phyloP scores from a whole-genome alignment of 2,329 filamentous ascomycete genomes.

The Hypoxylon rubiginosum region DNA sequence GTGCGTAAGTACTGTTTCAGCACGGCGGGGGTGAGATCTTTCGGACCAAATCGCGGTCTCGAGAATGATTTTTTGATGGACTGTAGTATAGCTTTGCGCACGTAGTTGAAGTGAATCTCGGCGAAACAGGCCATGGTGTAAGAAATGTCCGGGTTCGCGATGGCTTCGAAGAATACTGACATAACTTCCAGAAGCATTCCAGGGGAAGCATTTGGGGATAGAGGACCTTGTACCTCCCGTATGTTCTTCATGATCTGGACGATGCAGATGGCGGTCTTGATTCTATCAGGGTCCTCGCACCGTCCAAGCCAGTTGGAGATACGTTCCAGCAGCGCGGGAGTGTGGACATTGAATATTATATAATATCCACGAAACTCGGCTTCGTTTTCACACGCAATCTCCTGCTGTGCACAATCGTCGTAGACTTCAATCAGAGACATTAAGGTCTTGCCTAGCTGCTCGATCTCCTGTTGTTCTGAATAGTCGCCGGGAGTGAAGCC shows the following conservation, averaged over 20 bases:
- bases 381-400: conserved; percentile 71
- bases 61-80: conserved; percentile 68
- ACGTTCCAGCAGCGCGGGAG: conserved; percentile 69
- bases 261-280: conserved; percentile 73
- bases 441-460: conserved; percentile 75
- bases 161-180: conserved; percentile 70
- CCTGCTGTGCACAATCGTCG: conserved; percentile 72
- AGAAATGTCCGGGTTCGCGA: conserved; percentile 68
- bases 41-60: conserved; percentile 68
- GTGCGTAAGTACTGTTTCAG: conserved; percentile 74
- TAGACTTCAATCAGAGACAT: conserved; percentile 76
- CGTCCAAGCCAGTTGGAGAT: conserved; percentile 68
- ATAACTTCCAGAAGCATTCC: conserved; percentile 65
- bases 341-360: conserved; percentile 71
- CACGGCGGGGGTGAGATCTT: conserved; percentile 69
- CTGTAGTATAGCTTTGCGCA: conserved; percentile 70
- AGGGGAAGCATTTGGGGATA: conserved; percentile 63
- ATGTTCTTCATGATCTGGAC: conserved; percentile 72
- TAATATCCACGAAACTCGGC: conserved; percentile 76
- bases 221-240: conserved; percentile 68
- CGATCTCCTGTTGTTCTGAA: conserved; percentile 75
- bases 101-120: conserved; percentile 74
- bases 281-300: conserved; percentile 68
- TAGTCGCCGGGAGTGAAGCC: conserved; percentile 71
- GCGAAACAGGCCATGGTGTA: conserved; percentile 79